Evolutionary conservation across 306 rosid species (phyloP).

Genomic region (Aeschynomene evenia): DNA sequence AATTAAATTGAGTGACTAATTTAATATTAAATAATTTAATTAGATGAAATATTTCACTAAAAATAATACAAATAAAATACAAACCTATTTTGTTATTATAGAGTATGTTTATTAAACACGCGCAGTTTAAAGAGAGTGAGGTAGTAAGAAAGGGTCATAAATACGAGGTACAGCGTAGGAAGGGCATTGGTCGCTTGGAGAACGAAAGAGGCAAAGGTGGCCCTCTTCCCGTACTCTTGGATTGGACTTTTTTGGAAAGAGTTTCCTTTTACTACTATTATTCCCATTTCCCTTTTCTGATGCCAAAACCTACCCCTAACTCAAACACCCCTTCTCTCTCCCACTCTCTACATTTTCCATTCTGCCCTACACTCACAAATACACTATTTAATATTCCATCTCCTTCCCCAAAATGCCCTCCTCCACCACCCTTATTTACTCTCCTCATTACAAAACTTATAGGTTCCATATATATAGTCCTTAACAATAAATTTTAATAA

Average conservation of each 20-base stretch:
- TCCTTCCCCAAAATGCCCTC: conserved; percentile 39
- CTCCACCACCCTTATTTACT: background rate
- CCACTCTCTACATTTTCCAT: background rate
- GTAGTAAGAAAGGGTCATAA: conserved; percentile 26
- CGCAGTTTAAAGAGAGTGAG: conserved; percentile 33
- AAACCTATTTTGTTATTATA: no score
- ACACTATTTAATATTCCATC: background rate
- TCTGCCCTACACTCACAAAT: background rate
- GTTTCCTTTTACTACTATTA: conserved; percentile 56
- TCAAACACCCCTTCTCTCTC: background rate
- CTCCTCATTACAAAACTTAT: no score
- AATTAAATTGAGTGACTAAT: no score
- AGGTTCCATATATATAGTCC: no score
- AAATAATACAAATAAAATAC: no score
- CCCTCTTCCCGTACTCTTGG: conserved; percentile 99
- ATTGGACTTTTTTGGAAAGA: conserved; percentile 75
- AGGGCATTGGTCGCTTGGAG: conserved; percentile 55
- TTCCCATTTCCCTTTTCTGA: conserved; percentile 62
- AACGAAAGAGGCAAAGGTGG: conserved; percentile 80
- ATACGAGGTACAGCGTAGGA: conserved; percentile 64
- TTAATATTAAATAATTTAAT: no score
- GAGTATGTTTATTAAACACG: no score
- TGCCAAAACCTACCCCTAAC: conserved; percentile 37
- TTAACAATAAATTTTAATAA: no score
- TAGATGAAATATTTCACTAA: no score